Evolutionary conservation across 768 basidiomycete species (phyloP).

Genomic region (Exsudoporus frostii): DNA sequence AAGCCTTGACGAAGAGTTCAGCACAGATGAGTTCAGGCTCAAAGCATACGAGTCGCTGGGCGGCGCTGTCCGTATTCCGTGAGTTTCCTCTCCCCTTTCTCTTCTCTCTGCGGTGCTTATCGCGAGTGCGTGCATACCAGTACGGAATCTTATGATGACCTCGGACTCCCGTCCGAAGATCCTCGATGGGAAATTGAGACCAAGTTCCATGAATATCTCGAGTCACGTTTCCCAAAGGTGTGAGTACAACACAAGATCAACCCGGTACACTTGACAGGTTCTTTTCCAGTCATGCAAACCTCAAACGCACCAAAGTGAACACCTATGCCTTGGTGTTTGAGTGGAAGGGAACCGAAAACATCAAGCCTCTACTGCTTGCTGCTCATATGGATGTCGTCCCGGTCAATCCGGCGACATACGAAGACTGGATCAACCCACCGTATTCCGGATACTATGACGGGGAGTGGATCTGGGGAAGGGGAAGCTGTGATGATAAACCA

Average conservation of each 20-base stretch:
- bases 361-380: constrained; percentile 54
- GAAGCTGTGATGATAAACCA: constrained; percentile 44
- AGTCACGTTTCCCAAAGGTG: constrained; percentile 57
- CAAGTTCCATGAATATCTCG: constrained; percentile 24
- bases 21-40: constrained; percentile 24
- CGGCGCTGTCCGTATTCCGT: constrained; percentile 37
- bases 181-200: constrained; percentile 37
- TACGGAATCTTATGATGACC: constrained; percentile 52
- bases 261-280: background rate
- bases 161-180: constrained; percentile 47
- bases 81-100: background rate
- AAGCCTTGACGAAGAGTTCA: constrained; percentile 25
- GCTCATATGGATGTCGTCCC: constrained; percentile 54
- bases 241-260: constrained; percentile 27
- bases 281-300: constrained; percentile 40
- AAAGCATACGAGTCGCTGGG: constrained; percentile 33
- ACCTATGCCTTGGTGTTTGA: constrained; percentile 60
- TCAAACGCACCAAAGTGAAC: constrained; percentile 54
- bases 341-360: constrained; percentile 51
- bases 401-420: constrained; percentile 42
- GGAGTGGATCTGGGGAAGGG: constrained; percentile 47
- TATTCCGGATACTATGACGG: constrained; percentile 48
- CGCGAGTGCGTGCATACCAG: constrained; percentile 27
- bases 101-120: background rate
- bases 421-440: constrained; percentile 47